Base-by-base conservation (phyloP, 108 stramenopile species). In the Cyclotella distinguenda region DNA sequence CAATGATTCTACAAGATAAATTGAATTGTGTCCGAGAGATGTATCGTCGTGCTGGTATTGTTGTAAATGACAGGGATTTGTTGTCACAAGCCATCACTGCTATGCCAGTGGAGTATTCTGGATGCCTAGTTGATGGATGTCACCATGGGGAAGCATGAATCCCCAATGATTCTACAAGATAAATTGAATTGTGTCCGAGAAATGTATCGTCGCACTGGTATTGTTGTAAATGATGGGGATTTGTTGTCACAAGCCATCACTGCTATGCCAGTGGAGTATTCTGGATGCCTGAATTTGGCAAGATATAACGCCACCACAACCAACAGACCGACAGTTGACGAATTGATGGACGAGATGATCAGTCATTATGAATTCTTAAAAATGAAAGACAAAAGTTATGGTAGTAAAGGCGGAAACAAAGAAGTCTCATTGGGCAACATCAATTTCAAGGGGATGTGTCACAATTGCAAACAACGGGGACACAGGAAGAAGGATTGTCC, bases 371-470 rank as follows among this genome's bases (percentile, higher is more conserved):
- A 49, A 49, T 18, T 9, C n/a, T n/a, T 22, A 49, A 49, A 18
- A 49, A 22, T 49, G 48, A 49, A 18, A 49, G 22, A 49, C 16
- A 49, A n/a, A 49, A n/a, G 7, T 22, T 22, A 49, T 18, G 48
- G n/a, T 13, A 49, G 48, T 10, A 8, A 38, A n/a, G n/a, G n/a
- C n/a, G n/a, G n/a, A n/a, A n/a, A n/a, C n/a, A n/a, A n/a, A n/a
- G n/a, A n/a, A n/a, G 12, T 38, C 8, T 12, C 38, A 38, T 10
- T 38, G 38, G 12, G 38, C 12, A 38, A 8, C 12, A 12, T 38
- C 12, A 38, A 12, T 38, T 38, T 38, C 38, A 38, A 12, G 12
- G 12, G 38, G 10, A 38, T 8, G n/a, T n/a, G n/a, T n/a, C n/a
- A n/a, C n/a, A n/a, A n/a, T n/a, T n/a, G n/a, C n/a, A n/a, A n/a